Conservation (phyloP, 2,329 filamentous ascomycete species). For the Zarea fungicola region DNA sequence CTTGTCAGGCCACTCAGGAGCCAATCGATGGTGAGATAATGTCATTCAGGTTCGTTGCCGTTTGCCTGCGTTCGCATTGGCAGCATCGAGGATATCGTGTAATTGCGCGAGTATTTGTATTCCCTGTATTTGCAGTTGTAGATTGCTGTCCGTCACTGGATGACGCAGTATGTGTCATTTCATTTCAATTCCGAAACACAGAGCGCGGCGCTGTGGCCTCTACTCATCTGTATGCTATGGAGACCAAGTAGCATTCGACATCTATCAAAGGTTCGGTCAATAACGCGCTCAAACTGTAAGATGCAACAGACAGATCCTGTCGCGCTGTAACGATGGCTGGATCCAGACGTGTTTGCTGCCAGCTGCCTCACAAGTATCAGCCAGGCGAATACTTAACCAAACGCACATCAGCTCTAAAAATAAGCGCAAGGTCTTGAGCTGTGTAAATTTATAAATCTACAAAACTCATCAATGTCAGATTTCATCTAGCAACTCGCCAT, state of each 20-base stretch:
- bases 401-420: background rate
- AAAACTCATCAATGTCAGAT: background rate
- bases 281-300: too few relatives aligned
- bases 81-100: background rate
- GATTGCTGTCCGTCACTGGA: too few relatives aligned
- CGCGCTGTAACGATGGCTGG: background rate
- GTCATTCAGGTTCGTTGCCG: slow-evolving; percentile 4
- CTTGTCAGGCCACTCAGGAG: slow-evolving; percentile 1
- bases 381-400: background rate
- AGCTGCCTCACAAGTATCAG: background rate
- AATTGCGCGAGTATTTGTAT: background rate
- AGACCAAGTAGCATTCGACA: too few relatives aligned
- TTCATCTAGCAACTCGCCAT: background rate
- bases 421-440: too few relatives aligned
- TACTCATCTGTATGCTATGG: too few relatives aligned
- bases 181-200: too few relatives aligned
- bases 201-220: too few relatives aligned
- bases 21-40: slow-evolving; percentile 4
- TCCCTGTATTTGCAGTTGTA: background rate
- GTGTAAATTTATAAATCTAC: too few relatives aligned
- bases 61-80: background rate
- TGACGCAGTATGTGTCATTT: too few relatives aligned
- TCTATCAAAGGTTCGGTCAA: too few relatives aligned
- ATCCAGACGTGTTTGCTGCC: slow-evolving; percentile 2
- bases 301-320: background rate